Evolutionary conservation across 2,329 filamentous ascomycete genomes (phyloP), one percentile per base, ranked within the genome.

Genomic region (Geosmithia flava): DNA sequence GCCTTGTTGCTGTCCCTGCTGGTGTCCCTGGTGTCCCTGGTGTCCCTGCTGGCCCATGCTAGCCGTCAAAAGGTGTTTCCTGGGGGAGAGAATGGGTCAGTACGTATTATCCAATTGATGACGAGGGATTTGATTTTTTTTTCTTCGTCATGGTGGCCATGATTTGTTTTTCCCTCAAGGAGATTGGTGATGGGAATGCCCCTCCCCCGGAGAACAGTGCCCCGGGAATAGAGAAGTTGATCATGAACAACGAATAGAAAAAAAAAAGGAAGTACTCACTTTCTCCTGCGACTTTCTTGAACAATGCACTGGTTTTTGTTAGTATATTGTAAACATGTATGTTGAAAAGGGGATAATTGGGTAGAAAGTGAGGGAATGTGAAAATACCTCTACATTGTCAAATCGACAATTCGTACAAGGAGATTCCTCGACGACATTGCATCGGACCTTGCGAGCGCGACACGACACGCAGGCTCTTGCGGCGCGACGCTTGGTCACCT

Each of bases 391-490:
- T 50, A 88, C 83, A 61, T 85, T 81, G 63, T 88, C 85, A 69
- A 85, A 78, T 53, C 86, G 75, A 68, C 88, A 94, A 65, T 95
- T 95, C 49, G 86, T 89, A 64, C 88, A 95, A 1, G 88, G 88
- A 42, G 83, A 83, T 45, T 85, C 84, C 64, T 95, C 88, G 50
- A 93, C 88, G 49, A 95, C 89, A 69, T 96, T 90, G 70, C 90
- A 96, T 49, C 90, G 80, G 42, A 96, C 90, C 64, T 96, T 96
- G 60, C 90, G 81, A 49, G 85, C 82, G 58, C 90, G 79, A 67
- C 90, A 95, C 57, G 85, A 88, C 53, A 88, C 87, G 63, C 90
- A 96, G 17, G 90, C 90, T 56, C 91, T 86, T 10, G 89, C 88
- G n/a, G 90, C 89, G 60, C 90, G 79, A 59, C 89, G 78, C 68